Evolutionary conservation across 805 yeast species (phyloP).

Genomic region (Candida verbasci): DNA sequence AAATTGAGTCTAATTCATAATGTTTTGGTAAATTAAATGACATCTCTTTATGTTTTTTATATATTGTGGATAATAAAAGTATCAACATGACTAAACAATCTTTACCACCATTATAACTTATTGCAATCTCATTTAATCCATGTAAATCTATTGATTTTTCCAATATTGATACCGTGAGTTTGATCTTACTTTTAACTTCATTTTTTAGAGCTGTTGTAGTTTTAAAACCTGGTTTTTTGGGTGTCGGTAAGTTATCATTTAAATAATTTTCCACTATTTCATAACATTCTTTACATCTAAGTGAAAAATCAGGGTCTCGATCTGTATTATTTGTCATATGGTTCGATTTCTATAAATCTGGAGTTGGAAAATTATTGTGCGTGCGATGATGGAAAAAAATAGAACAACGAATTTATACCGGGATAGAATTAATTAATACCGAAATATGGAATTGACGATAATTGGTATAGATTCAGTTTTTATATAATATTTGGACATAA

Average conservation of each 20-base stretch:
- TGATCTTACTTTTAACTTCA: slow-evolving; percentile 24
- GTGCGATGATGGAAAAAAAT: not conserved
- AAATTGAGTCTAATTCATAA: slow-evolving; percentile 54
- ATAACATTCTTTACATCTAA: slow-evolving; percentile 28
- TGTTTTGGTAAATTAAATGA: slow-evolving; percentile 16
- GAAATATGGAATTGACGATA: too few relatives aligned
- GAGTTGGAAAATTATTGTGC: not conserved
- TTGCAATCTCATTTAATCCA: slow-evolving; percentile 53
- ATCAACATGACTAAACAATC: slow-evolving; percentile 90
- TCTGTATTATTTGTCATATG: not conserved
- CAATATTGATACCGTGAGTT: slow-evolving; percentile 23
- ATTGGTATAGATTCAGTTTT: slow-evolving; percentile 9
- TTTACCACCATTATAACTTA: slow-evolving; percentile 94
- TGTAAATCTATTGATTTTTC: slow-evolving; percentile 24
- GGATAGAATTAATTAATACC: too few relatives aligned
- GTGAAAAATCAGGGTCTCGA: slow-evolving; percentile 10
- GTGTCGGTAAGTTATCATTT: slow-evolving; percentile 24
- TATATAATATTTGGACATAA: slow-evolving; percentile 66
- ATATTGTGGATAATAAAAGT: slow-evolving; percentile 57
- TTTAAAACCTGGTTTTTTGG: slow-evolving; percentile 15
- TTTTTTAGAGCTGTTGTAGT: slow-evolving; percentile 18
- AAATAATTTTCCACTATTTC: slow-evolving; percentile 27
- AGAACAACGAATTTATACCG: not conserved
- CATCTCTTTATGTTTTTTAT: slow-evolving; percentile 15
- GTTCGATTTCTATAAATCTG: too few relatives aligned